Base-by-base conservation (phyloP, 192 early-diverging fungal species). In the Gigaspora rosea region DNA sequence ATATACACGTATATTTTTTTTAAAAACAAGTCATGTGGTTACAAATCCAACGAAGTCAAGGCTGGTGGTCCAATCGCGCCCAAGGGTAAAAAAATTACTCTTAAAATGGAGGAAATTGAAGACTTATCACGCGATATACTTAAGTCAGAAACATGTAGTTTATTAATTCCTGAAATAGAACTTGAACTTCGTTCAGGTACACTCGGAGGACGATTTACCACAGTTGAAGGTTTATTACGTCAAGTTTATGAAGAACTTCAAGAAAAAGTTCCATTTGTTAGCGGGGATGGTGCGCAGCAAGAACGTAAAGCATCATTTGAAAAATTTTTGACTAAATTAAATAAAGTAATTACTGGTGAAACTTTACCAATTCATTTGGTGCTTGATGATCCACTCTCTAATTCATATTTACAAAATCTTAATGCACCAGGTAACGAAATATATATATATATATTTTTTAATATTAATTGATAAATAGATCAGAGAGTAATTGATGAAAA, bases 41-140 rank as follows among this genome's bases (percentile, higher is more conserved):
- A 93, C 88, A 97, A 96, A 88, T 92, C 89, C 64, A 98, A 97
- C 82, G 96, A 98, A 83, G 95, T 98, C 78, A 98, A 98, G 85
- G 91, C 95, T 71, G 95, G 96, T 66, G 95, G 96, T 15, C 87
- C 95, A 20, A 92, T 98, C 73, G 87, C 93, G 71, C 81, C 80
- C 5, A 81, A 87, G 77, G 96, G 95, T 65, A 92, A 88, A 78
- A 87, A 90, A 33, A 96, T 97, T 66, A 95, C 89, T 8, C 89
- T 98, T 48, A 90, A 86, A 59, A 85, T 98, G 65, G 90, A 90
- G 73, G 95, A 96, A 70, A 66, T 80, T 47, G 96, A 98, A 16
- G 96, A 98, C 84, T 84, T 98, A 73, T 93, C 90, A 36, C 86
- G 96, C 47, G 96, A 98, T 82, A 94, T 98, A 61, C 87, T 98